A percentile compares a stretch with the other conserved stretches of the same genome.
Evolutionary conservation across 257 asterid genomes (phyloP).

Genomic region (Echites panduratus): DNA sequence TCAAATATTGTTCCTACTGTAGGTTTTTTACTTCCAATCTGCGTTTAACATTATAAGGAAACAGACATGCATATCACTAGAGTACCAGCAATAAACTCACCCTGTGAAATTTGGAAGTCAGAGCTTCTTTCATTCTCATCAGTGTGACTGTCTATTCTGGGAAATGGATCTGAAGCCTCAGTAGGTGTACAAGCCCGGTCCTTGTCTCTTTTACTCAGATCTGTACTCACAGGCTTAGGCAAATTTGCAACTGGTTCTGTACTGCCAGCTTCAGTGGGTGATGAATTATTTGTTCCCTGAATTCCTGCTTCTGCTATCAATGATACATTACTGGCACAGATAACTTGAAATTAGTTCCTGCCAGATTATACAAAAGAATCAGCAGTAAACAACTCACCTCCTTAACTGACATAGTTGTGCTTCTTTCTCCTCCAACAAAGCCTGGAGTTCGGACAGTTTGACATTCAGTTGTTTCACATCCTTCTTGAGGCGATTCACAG

Average conservation of each 20-base stretch:
- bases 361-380: slow-evolving; percentile 14
- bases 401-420: slow-evolving; percentile 40
- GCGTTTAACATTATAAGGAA: slow-evolving; percentile 5
- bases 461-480: slow-evolving; percentile 70
- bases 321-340: slow-evolving; percentile 38
- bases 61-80: slow-evolving; percentile 13
- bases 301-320: slow-evolving; percentile 14
- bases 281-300: slow-evolving; percentile 23
- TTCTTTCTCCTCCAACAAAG: slow-evolving; percentile 68
- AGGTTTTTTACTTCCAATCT: background rate
- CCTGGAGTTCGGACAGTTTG: slow-evolving; percentile 66
- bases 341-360: slow-evolving; percentile 18
- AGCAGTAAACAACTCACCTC: slow-evolving; percentile 40
- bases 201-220: slow-evolving; percentile 31
- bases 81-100: slow-evolving; percentile 18
- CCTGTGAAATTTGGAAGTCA: slow-evolving; percentile 24
- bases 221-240: slow-evolving; percentile 30
- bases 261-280: slow-evolving; percentile 20
- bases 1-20: background rate
- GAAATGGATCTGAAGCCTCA: slow-evolving; percentile 35
- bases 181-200: slow-evolving; percentile 26
- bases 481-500: slow-evolving; percentile 64
- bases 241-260: slow-evolving; percentile 35
- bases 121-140: slow-evolving; percentile 35
- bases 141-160: slow-evolving; percentile 22